Evolutionary conservation across 345 rosid species (phyloP), one percentile per base, ranked within the genome.

Genomic region (Boechera retrofracta): DNA sequence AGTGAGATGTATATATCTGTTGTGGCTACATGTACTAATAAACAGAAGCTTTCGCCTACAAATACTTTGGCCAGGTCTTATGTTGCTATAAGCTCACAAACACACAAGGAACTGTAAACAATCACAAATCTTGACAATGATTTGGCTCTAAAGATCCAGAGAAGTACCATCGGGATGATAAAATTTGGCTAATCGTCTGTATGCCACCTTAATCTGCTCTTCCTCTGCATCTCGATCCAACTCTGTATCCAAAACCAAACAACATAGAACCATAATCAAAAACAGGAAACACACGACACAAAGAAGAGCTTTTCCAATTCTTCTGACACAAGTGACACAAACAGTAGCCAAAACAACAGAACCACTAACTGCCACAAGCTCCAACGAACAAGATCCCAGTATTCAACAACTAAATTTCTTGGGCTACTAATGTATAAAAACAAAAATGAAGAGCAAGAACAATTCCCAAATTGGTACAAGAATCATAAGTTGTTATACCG

Each of bases 81-180:
- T 10, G 42, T 39, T 39, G 11, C 42, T 39, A 9, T 2, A 9
- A 9, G 10, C 42, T 38, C 42, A 38, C 42, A 38, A 38, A 38
- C 4, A 38, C 42, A 38, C 4, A 39, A 39, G 12, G 42, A 10
- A 10, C 9, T 2, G 42, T 39, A 7, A 36, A 8, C 41, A 36
- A 41, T 18, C 44, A 60, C 38, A 41, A 36, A 53, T 8, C 29
- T 28, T 28, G 29, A 28, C 29, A 28, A 2, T 28, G 29, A 28
- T 28, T 28, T 28, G 5, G 24, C 26, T 59, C 36, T 48, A 60
- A 72, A 62, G 68, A 60, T 49, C 6, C 41, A 67, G 47, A 48
- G 38, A 64, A 29, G 58, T 83, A 94, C 99, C 98, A 86, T 95
- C 99, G 0, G 99, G 99, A 76, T 95, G 99, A 79, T 89, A 95